phyloP scores from a whole-genome alignment of 495 filamentous ascomycete genomes.

The Thermothielavioides terrestris region DNA sequence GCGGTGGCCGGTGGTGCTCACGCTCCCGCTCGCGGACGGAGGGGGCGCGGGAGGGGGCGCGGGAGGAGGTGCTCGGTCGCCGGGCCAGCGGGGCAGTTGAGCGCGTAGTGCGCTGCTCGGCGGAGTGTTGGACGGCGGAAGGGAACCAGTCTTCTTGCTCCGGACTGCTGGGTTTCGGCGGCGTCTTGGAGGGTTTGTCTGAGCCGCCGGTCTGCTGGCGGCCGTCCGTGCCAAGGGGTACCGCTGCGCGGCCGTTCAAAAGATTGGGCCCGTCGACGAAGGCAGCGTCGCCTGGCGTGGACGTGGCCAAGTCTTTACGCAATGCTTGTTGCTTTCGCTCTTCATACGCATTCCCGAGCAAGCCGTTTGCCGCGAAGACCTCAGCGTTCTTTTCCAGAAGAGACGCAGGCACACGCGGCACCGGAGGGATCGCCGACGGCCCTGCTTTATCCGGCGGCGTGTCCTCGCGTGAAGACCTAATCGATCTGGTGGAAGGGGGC shows the following conservation, averaged over 20 bases:
- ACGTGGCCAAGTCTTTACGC: slow-evolving; percentile 11
- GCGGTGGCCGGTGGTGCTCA: neutral
- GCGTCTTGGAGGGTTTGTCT: neutral
- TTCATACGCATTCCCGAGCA: slow-evolving; percentile 38
- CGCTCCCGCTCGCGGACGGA: neutral
- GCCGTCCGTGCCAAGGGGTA: neutral
- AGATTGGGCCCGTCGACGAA: slow-evolving; percentile 46
- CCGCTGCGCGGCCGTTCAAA: slow-evolving; percentile 29
- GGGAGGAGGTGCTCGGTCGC: slow-evolving; percentile 15
- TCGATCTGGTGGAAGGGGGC: slow-evolving; percentile 29
- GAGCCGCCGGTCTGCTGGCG: neutral
- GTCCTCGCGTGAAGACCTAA: slow-evolving; percentile 21
- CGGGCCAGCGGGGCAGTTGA: slow-evolving; percentile 7
- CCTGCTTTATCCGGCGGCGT: slow-evolving; percentile 19
- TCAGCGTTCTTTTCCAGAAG: slow-evolving; percentile 7
- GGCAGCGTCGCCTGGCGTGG: slow-evolving; percentile 11
- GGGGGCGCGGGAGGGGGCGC: neutral
- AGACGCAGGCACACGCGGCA: neutral
- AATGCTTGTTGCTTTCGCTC: slow-evolving; percentile 31
- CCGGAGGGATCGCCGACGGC: slow-evolving; percentile 11
- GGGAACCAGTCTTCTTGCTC: slow-evolving; percentile 36
- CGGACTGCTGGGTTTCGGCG: neutral
- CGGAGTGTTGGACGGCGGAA: slow-evolving; percentile 37
- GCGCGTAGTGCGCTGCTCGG: slow-evolving; percentile 22
- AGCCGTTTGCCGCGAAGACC: slow-evolving; percentile 29